A percentile compares a stretch with the other conserved stretches of the same genome.
phyloP scores from a whole-genome alignment of 2,329 filamentous ascomycete species.

The Alternaria ventricosa region DNA sequence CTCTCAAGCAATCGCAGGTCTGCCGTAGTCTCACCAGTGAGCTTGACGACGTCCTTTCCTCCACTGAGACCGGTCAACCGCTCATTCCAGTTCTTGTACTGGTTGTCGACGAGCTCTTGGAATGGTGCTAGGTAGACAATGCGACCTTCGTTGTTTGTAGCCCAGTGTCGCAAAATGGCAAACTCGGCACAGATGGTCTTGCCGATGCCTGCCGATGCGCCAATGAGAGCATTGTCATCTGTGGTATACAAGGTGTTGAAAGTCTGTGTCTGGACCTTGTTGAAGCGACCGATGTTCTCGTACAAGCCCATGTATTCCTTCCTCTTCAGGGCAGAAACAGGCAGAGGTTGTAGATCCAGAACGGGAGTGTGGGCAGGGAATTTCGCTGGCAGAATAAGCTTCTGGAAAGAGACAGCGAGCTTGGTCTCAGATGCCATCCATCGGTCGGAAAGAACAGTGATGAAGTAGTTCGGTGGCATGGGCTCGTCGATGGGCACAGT shows the following conservation, averaged over 20 bases:
- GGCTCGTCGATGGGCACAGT: conserved; percentile 96
- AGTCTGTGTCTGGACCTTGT: conserved; percentile 95
- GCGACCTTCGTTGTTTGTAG: conserved; percentile 71
- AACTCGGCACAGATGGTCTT: conserved; percentile 98
- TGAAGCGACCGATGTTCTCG: conserved; percentile 85
- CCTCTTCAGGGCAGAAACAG: conserved; percentile 85
- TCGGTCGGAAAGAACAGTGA: conserved; percentile 89
- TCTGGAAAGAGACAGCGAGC: conserved; percentile 91
- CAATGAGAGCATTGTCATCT: conserved; percentile 92
- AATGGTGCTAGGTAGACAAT: conserved; percentile 95
- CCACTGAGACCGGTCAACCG: conserved; percentile 75
- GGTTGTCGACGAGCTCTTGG: conserved; percentile 87
- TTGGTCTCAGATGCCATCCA: conserved; percentile 99
- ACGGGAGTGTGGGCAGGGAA: conserved; percentile 94
- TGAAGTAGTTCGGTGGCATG: conserved; percentile 98
- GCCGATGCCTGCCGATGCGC: conserved; percentile 90
- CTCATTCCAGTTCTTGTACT: conserved; percentile 83
- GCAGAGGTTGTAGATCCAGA: conserved; percentile 88
- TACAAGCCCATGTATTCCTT: conserved; percentile 84
- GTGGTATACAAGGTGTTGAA: conserved; percentile 93
- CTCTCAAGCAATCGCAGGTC: conserved; percentile 88
- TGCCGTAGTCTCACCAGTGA: conserved; percentile 89
- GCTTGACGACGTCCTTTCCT: conserved; percentile 88
- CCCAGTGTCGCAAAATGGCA: conserved; percentile 87
- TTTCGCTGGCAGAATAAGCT: conserved; percentile 90